Evolutionary conservation across 805 yeast genomes (phyloP).

Genomic region (Wickerhamiella hasegawae): DNA sequence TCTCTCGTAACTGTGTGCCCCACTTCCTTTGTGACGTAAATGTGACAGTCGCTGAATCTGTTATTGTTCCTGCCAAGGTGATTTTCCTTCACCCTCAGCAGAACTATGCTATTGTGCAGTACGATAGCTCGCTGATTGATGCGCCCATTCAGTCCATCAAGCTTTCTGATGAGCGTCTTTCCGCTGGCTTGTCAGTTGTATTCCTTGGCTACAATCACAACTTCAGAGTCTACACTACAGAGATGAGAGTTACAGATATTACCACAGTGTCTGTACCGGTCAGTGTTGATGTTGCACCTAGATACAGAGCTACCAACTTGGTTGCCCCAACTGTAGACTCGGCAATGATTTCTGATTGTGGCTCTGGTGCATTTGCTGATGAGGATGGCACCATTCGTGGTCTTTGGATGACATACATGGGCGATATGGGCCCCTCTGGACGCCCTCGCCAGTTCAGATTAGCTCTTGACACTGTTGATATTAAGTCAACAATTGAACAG

Average conservation of each 20-base stretch:
- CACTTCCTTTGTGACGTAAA: constrained; percentile 66
- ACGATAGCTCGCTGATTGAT: too few relatives aligned
- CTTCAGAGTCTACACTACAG: too few relatives aligned
- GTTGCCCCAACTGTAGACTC: constrained; percentile 68
- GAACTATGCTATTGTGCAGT: constrained; percentile 31
- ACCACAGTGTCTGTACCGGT: too few relatives aligned
- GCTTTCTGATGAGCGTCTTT: too few relatives aligned
- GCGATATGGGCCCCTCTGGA: constrained; percentile 42
- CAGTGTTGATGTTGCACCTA: too few relatives aligned
- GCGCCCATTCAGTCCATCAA: too few relatives aligned
- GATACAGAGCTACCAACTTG: constrained; percentile 66
- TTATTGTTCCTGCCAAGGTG: constrained; percentile 67
- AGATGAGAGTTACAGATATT: too few relatives aligned
- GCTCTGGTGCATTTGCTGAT: constrained; percentile 65
- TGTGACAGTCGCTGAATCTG: constrained; percentile 72
- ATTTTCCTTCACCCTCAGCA: constrained; percentile 28
- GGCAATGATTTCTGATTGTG: constrained; percentile 53
- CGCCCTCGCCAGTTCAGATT: constrained; percentile 50
- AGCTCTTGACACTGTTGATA: constrained; percentile 63
- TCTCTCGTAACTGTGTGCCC: constrained; percentile 64
- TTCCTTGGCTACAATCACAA: too few relatives aligned
- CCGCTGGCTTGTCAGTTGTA: too few relatives aligned
- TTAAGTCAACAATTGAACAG: constrained; percentile 37
- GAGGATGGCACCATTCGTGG: constrained; percentile 68
- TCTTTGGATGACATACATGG: constrained; percentile 71